Evolutionary conservation across 2,329 filamentous ascomycete species (phyloP), one percentile per base, ranked within the genome.

Genomic region (Mollisia scopiformis): DNA sequence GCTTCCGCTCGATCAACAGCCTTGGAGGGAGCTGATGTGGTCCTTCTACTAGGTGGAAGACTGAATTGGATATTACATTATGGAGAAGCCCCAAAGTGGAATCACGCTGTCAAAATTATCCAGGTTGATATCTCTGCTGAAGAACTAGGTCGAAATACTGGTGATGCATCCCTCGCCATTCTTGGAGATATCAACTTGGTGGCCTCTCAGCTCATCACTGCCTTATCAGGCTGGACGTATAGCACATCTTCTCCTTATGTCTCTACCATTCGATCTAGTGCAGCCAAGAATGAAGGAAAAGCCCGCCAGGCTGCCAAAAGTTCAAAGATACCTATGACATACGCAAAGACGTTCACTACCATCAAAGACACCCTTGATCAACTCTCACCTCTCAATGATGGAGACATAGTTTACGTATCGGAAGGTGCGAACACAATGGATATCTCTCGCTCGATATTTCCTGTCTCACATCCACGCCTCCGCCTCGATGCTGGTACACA

Each of bases 381-480:
- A 3, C 68, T 82, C 30, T 81, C 76, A 0, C 79, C 76, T 13
- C 76, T 76, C 1, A 74, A 76, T 41, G 71, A 80, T 13, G 81
- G 79, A 23, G 72, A 76, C 46, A 77, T 85, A 25, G 79, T 85
- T 23, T 86, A 85, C 62, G 75, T 86, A 35, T 83, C 82, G 1
- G 83, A 86, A 73, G 83, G 84, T 6, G 82, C 84, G 8, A 85
- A 85, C 67, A 84, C 83, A 6, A 87, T 86, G 84, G 84, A 86
- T 65, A 85, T 86, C 56, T 84, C 81, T 2, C 80, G 84, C 21
- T 81, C 79, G 13, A 76, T 79, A 46, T 86, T 86, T 68, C 77
- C 80, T 0, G 75, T 86, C 19, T 75, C 82, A 30, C 77, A 84
- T 64, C 83, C 83, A 2, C 79, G 84, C 19, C 77, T 83, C 16